These are phyloP conservation scores for Paramecium tetraurelia DNA, from an alignment of 73 alveolate species.

Conservation along the genomic window DNA sequence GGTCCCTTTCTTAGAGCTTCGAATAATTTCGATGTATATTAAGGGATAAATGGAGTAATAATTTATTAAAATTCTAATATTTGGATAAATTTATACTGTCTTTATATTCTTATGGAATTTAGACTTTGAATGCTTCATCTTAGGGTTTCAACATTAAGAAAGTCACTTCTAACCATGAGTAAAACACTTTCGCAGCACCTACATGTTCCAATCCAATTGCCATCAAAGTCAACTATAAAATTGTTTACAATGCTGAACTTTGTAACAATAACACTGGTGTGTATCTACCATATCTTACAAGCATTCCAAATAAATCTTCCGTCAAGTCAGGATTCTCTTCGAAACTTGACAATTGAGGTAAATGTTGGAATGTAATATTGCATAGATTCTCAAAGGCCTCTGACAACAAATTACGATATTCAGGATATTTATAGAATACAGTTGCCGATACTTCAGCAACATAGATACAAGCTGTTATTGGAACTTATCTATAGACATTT, in stretches of 20 bases:
- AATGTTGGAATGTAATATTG: conserved; percentile 4
- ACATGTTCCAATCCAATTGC: conserved; percentile 28
- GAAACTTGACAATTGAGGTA: conserved; percentile 34
- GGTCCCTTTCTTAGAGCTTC: conserved; percentile 20
- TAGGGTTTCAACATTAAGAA: not conserved
- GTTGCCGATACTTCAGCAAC: conserved; percentile 45
- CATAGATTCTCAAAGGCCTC: conserved; percentile 11
- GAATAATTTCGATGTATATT: not conserved
- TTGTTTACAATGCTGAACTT: conserved; percentile 20
- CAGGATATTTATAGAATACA: conserved; percentile 30
- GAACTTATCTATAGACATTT: not conserved
- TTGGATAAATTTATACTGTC: not conserved
- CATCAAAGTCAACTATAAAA: not conserved
- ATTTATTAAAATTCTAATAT: not conserved
- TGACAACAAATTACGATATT: not conserved
- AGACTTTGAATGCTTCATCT: not conserved
- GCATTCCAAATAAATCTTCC: conserved; percentile 47
- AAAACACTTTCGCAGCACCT: conserved; percentile 28
- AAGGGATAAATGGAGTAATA: not conserved
- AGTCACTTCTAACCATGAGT: conserved; percentile 34
- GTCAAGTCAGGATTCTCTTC: conserved; percentile 48
- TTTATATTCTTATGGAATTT: not conserved
- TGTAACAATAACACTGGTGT: not conserved
- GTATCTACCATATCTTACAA: conserved; percentile 44
- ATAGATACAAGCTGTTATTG: conserved; percentile 19